phyloP scores from a whole-genome alignment of 2,329 filamentous ascomycete genomes.

The Microdochium nivale region DNA sequence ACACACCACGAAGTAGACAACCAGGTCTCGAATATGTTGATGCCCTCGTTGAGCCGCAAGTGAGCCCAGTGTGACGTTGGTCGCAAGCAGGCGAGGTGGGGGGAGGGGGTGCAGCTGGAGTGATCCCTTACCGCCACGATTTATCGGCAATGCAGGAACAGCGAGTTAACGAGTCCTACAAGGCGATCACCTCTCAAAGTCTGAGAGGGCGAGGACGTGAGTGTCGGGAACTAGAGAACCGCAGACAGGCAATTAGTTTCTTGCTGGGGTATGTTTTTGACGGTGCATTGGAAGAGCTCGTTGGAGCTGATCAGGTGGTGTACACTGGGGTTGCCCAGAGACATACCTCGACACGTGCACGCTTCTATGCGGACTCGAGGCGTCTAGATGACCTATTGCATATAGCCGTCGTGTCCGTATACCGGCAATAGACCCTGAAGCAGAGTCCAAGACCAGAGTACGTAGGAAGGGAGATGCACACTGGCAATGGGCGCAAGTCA shows the following conservation, averaged over 20 bases:
- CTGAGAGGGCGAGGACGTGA: conserved; percentile 30
- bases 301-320: not conserved
- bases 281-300: not conserved
- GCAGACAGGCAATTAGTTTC: not conserved
- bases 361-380: conserved; percentile 17
- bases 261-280: not conserved
- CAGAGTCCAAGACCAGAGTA: conserved; percentile 21
- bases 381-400: conserved; percentile 16
- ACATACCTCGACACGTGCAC: conserved; percentile 25
- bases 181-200: conserved; percentile 27
- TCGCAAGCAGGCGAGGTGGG: conserved; percentile 10
- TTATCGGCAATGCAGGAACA: conserved; percentile 44
- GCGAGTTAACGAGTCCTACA: conserved; percentile 59
- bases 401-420: conserved; percentile 20
- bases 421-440: conserved; percentile 22
- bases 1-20: not conserved
- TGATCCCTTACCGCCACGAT: conserved; percentile 44
- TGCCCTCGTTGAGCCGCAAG: not conserved
- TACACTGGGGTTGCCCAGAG: not conserved
- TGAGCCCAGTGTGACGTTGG: conserved; percentile 9
- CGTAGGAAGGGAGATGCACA: conserved; percentile 17
- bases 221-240: conserved; percentile 25
- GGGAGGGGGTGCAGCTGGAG: conserved; percentile 8
- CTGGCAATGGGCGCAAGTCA: conserved; percentile 21
- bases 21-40: not conserved